Evolutionary conservation across 495 filamentous ascomycete species (phyloP).

Genomic region (Penicillium canescens): DNA sequence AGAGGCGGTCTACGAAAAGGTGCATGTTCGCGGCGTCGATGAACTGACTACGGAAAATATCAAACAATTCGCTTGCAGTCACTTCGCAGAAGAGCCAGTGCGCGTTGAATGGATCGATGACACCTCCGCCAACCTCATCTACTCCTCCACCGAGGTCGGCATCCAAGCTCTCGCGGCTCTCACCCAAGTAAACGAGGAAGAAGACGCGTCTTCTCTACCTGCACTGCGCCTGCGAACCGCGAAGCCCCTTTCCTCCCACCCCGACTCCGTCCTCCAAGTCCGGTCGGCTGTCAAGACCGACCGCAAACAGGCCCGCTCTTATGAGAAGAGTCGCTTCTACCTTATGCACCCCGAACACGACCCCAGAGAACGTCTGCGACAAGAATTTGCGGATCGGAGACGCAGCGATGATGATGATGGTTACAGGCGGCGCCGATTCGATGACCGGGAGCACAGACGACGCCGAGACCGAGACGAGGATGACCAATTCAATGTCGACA

Average conservation of each 20-base stretch:
- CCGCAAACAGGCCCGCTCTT: constrained; percentile 73
- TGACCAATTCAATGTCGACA: constrained; percentile 63
- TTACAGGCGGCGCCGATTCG: constrained; percentile 56
- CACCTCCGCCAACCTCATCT: constrained; percentile 82
- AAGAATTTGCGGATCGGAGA: constrained; percentile 44
- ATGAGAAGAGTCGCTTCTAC: constrained; percentile 85
- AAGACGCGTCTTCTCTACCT: constrained; percentile 41
- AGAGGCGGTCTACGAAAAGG: constrained; percentile 55
- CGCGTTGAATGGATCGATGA: constrained; percentile 95
- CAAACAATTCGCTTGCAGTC: constrained; percentile 64
- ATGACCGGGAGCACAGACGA: constrained; percentile 55
- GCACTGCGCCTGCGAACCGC: constrained; percentile 56
- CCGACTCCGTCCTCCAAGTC: constrained; percentile 68
- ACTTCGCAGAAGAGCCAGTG: constrained; percentile 57
- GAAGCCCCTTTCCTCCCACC: constrained; percentile 63
- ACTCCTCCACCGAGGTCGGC: constrained; percentile 68
- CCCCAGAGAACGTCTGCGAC: constrained; percentile 67
- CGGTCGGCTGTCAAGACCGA: constrained; percentile 74
- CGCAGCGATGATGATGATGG: constrained; percentile 62
- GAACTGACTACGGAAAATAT: constrained; percentile 77
- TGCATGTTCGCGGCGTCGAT: constrained; percentile 82
- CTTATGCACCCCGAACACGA: constrained; percentile 87
- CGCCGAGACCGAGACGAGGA: constrained; percentile 51
- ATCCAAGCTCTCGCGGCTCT: constrained; percentile 69
- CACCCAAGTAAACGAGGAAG: constrained; percentile 39